These are phyloP conservation scores for Guadua angustifolia DNA, from an alignment of 176 grass and related monocot species.

Conservation along the genomic window DNA sequence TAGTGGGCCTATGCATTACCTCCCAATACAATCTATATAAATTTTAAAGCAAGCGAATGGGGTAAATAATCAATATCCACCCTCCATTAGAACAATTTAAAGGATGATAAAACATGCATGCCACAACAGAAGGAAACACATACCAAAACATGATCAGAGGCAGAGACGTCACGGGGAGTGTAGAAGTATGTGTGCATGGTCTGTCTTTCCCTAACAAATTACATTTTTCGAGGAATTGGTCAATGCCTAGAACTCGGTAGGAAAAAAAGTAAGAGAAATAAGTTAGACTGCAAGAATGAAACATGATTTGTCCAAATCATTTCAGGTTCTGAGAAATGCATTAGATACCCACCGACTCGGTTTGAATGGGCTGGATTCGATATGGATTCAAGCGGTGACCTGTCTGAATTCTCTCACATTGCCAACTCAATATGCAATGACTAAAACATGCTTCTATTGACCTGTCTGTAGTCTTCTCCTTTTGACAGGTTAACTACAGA, in stretches of 20 bases:
- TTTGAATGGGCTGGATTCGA: not conserved
- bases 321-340: no score
- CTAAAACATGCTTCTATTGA: slow-evolving; percentile 19
- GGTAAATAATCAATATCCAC: no score
- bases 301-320: slow-evolving; percentile 5
- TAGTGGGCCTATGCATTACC: no score
- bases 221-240: not conserved
- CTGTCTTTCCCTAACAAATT: not conserved
- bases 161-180: not conserved
- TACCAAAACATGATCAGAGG: not conserved
- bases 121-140: not conserved
- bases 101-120: not conserved
- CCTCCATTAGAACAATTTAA: not conserved
- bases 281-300: not conserved
- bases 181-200: not conserved
- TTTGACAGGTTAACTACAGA: slow-evolving; percentile 29
- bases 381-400: slow-evolving; percentile 4
- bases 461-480: slow-evolving; percentile 4
- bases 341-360: slow-evolving; percentile 1
- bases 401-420: not conserved
- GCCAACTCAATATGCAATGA: slow-evolving; percentile 33
- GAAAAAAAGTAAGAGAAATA: not conserved
- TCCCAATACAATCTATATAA: no score
- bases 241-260: not conserved
- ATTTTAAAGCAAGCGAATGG: no score